Base-by-base conservation (phyloP, 2,329 filamentous ascomycete genomes). In the Cytospora schulzeri region DNA sequence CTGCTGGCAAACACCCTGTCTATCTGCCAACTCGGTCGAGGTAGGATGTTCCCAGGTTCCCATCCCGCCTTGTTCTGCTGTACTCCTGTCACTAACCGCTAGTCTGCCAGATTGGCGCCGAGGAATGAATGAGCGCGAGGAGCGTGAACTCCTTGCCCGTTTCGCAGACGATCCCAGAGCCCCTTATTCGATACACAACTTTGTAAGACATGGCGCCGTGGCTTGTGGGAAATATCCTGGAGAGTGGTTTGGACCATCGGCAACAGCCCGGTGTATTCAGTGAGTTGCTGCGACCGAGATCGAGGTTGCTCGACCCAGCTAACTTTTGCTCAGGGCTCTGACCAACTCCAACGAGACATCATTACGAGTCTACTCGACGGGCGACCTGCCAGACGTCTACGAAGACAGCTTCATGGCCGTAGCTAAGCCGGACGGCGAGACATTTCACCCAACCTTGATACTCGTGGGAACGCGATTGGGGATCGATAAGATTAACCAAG, bases 181-280 rank as follows among this genome's bases (percentile, higher is more conserved):
- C 4, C 92, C 93, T 0, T 98, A 96, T 74, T 98, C 94, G 1
- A 92, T 99, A 70, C 95, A 99, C 73, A 91, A 89, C 67, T 99
- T 99, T 72, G 95, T 99, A 41, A 83, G 89, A 60, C 91, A 97
- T 71, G 95, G 95, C 22, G 93, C 93, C 28, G 83, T 85, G 41
- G 89, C 90, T 3, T 99, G 95, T 76, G 93, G 92, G 4, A 98
- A 97, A 77, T 91, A 96, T 72, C 95, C 95, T 0, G 95, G 95
- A 45, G 92, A 98, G 77, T 99, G 95, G 95, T 99, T 99, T 77
- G 95, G 95, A 0, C 95, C 95, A n/a, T 97, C 93, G 22, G 95
- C 95, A 8, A 96, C 95, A 12, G 93, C 95, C 55, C 88, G 90
- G 63, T 98, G 95, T 76, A 97, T 99, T 69, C 90, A 95, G 93